Conservation (phyloP, 805 yeast species). For the Suhomyces pyralidae region DNA sequence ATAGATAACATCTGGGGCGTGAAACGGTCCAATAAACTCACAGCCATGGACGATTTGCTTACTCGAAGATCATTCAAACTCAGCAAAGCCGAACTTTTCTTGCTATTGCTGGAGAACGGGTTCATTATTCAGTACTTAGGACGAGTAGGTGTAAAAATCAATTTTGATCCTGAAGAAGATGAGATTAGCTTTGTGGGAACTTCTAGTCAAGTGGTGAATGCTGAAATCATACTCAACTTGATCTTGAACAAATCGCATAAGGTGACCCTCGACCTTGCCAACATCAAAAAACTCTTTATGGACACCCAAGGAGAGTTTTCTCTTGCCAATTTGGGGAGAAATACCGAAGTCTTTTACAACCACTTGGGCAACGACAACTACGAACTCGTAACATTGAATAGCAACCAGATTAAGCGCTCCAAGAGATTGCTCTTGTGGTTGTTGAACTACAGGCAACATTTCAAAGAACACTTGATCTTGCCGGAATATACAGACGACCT, state of each 20-base stretch:
- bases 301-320: constrained; percentile 27
- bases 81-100: constrained; percentile 37
- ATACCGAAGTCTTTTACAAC: constrained; percentile 36
- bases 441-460: constrained; percentile 31
- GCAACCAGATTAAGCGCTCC: constrained; percentile 29
- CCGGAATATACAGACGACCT: constrained; percentile 10
- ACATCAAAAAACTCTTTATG: constrained; percentile 23
- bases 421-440: constrained; percentile 40
- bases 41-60: constrained; percentile 30
- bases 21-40: constrained; percentile 14
- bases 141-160: constrained; percentile 39
- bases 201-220: constrained; percentile 40
- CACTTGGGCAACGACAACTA: constrained; percentile 24
- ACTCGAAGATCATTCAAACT: constrained; percentile 31
- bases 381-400: constrained; percentile 27
- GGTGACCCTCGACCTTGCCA: constrained; percentile 31
- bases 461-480: constrained; percentile 15
- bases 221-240: constrained; percentile 37
- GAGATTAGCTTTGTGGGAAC: constrained; percentile 41
- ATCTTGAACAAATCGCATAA: constrained; percentile 25
- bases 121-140: constrained; percentile 37
- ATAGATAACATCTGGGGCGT: constrained; percentile 36
- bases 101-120: constrained; percentile 39
- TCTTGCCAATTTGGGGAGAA: constrained; percentile 23
- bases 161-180: constrained; percentile 27